A percentile compares a stretch with the other conserved stretches of the same genome.
Conservation (phyloP, 768 basidiomycete species). For the Russula olivacea region DNA sequence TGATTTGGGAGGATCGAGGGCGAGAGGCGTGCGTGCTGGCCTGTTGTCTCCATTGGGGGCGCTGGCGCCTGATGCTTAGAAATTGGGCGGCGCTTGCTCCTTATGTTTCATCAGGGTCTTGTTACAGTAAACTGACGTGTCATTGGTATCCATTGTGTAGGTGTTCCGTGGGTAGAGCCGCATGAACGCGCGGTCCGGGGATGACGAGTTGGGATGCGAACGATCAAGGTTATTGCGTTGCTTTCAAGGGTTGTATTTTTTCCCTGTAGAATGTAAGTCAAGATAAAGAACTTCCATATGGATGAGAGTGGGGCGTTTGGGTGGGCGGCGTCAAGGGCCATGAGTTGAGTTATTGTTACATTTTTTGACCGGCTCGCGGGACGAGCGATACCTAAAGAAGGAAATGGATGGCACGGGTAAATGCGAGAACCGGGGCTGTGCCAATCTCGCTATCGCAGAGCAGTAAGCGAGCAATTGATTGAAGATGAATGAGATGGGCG, state of each 20-base stretch:
- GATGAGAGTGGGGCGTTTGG: not conserved
- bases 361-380: slow-evolving; percentile 10
- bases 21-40: not conserved
- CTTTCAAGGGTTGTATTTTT: not conserved
- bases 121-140: not conserved
- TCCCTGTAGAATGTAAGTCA: not conserved
- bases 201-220: slow-evolving; percentile 7
- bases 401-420: slow-evolving; percentile 1
- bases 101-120: slow-evolving; percentile 6
- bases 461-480: not conserved
- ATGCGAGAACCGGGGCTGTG: not conserved
- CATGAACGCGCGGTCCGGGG: slow-evolving; percentile 55
- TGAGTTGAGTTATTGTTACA: slow-evolving; percentile 2
- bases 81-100: slow-evolving; percentile 4
- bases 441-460: not conserved
- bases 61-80: slow-evolving; percentile 8
- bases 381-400: slow-evolving; percentile 2
- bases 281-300: slow-evolving; percentile 7
- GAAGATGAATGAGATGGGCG: not conserved
- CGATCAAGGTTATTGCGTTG: not conserved
- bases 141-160: slow-evolving; percentile 27
- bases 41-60: not conserved
- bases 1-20: not conserved
- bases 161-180: slow-evolving; percentile 79
- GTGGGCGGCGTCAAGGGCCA: not conserved